Evolutionary conservation across 139 green algal species (phyloP).

Genomic region (Haematococcus lacustris): DNA sequence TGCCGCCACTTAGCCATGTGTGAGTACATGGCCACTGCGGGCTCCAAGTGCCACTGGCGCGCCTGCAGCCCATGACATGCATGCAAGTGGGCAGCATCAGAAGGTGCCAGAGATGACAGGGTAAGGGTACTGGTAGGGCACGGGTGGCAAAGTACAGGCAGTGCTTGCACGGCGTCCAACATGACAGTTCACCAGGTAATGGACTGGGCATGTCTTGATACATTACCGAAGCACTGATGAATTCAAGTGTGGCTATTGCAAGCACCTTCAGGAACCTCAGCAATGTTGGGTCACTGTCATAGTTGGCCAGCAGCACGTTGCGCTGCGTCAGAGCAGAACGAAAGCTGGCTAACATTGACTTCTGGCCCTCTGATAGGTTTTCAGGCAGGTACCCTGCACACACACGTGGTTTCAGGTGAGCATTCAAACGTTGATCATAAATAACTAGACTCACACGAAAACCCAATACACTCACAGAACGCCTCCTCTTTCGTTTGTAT

Average conservation of each 20-base stretch:
- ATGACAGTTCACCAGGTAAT: not conserved
- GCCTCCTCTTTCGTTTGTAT: slow-evolving; percentile 3
- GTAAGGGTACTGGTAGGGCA: not conserved
- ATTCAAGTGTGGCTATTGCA: too few species aligned
- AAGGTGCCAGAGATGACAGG: too few species aligned
- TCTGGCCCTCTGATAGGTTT: not conserved
- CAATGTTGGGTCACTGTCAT: slow-evolving; percentile 1
- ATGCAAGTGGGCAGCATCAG: not conserved
- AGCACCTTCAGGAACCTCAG: slow-evolving; percentile 12
- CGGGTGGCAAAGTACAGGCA: not conserved
- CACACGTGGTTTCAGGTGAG: not conserved
- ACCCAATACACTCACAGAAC: not conserved
- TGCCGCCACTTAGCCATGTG: slow-evolving; percentile 26
- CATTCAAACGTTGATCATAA: too few species aligned
- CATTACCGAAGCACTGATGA: too few species aligned
- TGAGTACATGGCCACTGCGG: slow-evolving; percentile 5
- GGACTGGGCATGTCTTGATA: not conserved
- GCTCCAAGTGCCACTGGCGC: slow-evolving; percentile 4
- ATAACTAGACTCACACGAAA: not conserved
- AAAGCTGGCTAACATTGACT: not conserved
- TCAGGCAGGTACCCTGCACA: slow-evolving; percentile 2
- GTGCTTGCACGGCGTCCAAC: not conserved
- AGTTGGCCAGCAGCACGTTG: not conserved
- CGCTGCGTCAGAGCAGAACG: not conserved
- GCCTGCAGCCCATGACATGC: slow-evolving; percentile 4